Evolutionary conservation across 2,329 filamentous ascomycete species (phyloP), one percentile per base, ranked within the genome.

Genomic region (Fusarium sp.): DNA sequence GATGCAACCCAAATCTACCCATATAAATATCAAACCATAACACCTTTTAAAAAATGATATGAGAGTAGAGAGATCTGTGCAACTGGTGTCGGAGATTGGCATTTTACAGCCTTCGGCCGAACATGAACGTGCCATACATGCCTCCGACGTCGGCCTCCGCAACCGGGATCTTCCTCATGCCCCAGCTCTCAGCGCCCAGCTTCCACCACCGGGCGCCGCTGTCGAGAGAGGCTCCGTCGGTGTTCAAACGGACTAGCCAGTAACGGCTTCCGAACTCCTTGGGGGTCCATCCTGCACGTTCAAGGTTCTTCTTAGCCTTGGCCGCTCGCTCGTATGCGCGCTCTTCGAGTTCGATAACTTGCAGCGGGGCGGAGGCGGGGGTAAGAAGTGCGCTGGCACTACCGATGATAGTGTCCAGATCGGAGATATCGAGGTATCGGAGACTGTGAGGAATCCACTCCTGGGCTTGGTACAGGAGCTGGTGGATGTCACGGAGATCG

Each of bases 81-180:
- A 83, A 42, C 56, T 83, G 80, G 89, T 62, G 56, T 72, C 63
- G 60, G 73, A 65, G 54, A 42, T 66, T 61, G 61, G 50, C 61
- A 83, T 80, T 65, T 84, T 81, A 90, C 63, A 90, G 80, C 78
- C 87, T 86, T 74, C 88, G 83, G 77, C 88, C 88, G 82, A 90
- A 91, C 89, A 91, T 91, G 77, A 88, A 90, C 30, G 85, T 88
- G 28, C 96, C 96, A 79, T 98, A 98, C 79, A 97, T 97, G 70
- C 94, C 94, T 77, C 97, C 96, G 31, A 98, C 93, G 81, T 98
- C 95, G 59, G 95, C 94, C 78, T 91, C 90, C 31, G 93, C 94
- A 74, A 98, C 92, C n/a, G 95, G 97, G 45, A 98, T 88, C 84
- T 98, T 96, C 71, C 92, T 88, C 90, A 95, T 95, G 41, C 93